Evolutionary conservation across 257 asterid genomes (phyloP), one percentile per base, ranked within the genome.

Genomic region (Phtheirospermum japonicum): DNA sequence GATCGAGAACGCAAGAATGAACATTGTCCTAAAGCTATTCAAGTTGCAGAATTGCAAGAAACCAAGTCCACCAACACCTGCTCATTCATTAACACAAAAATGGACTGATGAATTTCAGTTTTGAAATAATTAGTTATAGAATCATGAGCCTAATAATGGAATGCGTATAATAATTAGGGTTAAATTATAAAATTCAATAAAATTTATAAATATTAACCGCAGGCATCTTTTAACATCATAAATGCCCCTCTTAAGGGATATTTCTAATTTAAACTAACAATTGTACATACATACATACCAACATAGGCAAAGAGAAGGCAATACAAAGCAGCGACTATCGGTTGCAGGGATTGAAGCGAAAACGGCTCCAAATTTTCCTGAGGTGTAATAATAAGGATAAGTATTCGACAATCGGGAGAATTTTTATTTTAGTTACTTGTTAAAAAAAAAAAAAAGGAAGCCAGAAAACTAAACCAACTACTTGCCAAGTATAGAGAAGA

Each of bases 341-440:
- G 92, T 42, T n/a, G 94, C 83, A 14, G 99, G 99, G 61, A 89
- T 87, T 42, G 99, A 93, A 55, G 99, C 97, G 67, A 93, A 93
- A 49, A 93, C 90, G 33, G 97, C 99, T 71, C 97, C 99, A 36
- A 89, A 93, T 80, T 93, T 93, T 39, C 91, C 99, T 89, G 85
- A 57, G 48, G 31, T 34, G 23, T 20, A 45, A 19, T 31, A 43
- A 50, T 50, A 26, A 39, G 5, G 2, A 36, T 45, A 6, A 67
- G 57, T 5, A 13, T 30, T 12, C 4, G 4, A 55, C 40, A 8
- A 12, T 1, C 2, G 20, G n/a, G 5, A 23, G 6, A 2, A 49
- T 9, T 53, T 23, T 19, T 13, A 19, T 18, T 50, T 40, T 39
- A 39, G 7, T 40, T 14, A 16, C 52, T n/a, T n/a, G 48, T 8